Evolutionary conservation across 495 filamentous ascomycete species (phyloP), one percentile per base, ranked within the genome.

Genomic region (Astrothelium macrocarpum): DNA sequence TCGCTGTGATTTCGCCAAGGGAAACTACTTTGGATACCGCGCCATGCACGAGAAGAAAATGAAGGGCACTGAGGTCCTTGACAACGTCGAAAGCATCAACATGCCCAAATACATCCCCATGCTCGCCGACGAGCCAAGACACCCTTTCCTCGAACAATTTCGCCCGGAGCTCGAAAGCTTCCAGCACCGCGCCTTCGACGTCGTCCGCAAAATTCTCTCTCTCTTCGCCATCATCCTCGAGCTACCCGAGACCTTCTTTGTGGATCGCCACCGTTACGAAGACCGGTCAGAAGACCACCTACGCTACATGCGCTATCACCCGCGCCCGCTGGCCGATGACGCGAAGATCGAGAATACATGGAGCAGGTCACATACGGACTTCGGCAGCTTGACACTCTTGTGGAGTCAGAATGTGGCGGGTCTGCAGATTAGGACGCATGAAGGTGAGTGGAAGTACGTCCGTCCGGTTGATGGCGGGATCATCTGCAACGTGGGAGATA

Each of bases 381-480:
- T 81, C 59, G 80, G 79, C 32, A 79, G 73, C 26, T 60, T 84
- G 9, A 84, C 81, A 0, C 69, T 85, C 20, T 71, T 84, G 0
- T 84, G 82, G 73, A 75, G 79, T 34, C 82, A 85, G 62, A 80
- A 81, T 4, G 72, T 84, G 32, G 82, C 81, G 1, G 82, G 77
- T 9, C 67, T 85, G 45, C 81, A 85, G 68, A 77, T 84, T 25
- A 70, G 73, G 11, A 69, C 58, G 11, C 36, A 62, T 14, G 39
- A 66, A 11, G 68, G 71, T 12, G 60, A 65, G 20, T 74, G 72
- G 71, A 72, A 70, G 58, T 74, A 72, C 58, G 72, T 72, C 0
- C 65, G 67, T 32, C 70, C 71, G 1, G 64, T 68, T 14, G 67
- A 70, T 20, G 65, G 64, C 20, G 68, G 65, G 16, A 71, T 71